These are phyloP conservation scores for Phaeosphaeria sp. DNA, from an alignment of 2,329 filamentous ascomycete species.

Conservation along the genomic window DNA sequence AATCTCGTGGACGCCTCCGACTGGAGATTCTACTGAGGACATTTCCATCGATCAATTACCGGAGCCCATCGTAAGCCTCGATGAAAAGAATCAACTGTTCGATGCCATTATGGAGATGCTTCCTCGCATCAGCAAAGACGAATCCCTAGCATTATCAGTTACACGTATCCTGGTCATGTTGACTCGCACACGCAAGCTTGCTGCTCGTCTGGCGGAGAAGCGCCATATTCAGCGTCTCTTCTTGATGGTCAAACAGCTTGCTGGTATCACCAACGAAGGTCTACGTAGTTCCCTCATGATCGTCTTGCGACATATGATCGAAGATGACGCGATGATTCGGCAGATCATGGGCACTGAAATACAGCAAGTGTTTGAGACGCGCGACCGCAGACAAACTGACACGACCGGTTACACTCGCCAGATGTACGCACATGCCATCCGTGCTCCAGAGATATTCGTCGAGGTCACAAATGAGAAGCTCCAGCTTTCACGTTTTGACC, in stretches of 20 bases:
- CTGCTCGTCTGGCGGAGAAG: slow-evolving; percentile 80
- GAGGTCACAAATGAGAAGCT: slow-evolving; percentile 86
- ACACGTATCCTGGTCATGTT: slow-evolving; percentile 85
- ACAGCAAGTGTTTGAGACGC: slow-evolving; percentile 71
- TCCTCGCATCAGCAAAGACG: slow-evolving; percentile 86
- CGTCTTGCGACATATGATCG: slow-evolving; percentile 88
- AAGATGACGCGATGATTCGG: slow-evolving; percentile 88
- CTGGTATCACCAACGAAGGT: slow-evolving; percentile 76
- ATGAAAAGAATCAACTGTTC: slow-evolving; percentile 75
- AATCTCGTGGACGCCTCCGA: slow-evolving; percentile 71
- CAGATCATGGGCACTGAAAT: slow-evolving; percentile 94
- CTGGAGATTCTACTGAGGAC: slow-evolving; percentile 52
- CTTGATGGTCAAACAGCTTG: slow-evolving; percentile 92
- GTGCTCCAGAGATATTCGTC: slow-evolving; percentile 84
- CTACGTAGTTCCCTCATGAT: slow-evolving; percentile 80
- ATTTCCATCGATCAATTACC: slow-evolving; percentile 65
- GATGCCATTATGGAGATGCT: slow-evolving; percentile 81
- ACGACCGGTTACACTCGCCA: slow-evolving; percentile 75
- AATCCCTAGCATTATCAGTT: slow-evolving; percentile 81
- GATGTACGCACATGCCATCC: slow-evolving; percentile 79
- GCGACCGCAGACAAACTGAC: slow-evolving; percentile 63
- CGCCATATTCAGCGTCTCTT: slow-evolving; percentile 89
- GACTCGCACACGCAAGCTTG: slow-evolving; percentile 78
- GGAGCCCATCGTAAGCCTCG: slow-evolving; percentile 66
- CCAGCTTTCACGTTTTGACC: slow-evolving; percentile 71